These are phyloP conservation scores for Verbascum thapsus DNA, from an alignment of 257 asterid genomes.

Conservation along the genomic window DNA sequence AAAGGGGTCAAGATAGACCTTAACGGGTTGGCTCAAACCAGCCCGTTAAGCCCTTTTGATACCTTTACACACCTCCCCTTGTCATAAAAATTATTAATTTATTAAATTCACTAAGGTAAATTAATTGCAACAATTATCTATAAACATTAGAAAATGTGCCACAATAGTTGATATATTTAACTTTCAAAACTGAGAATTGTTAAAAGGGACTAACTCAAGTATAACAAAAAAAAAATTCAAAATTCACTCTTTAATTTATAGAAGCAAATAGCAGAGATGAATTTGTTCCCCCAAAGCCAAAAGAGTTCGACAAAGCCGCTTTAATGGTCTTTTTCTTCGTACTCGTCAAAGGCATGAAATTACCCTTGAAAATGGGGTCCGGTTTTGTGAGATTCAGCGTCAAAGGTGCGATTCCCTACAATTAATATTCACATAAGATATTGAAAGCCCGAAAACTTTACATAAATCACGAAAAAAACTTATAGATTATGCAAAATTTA, in stretches of 20 bases:
- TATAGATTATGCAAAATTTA: neutral
- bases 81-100: too few species aligned
- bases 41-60: too few species aligned
- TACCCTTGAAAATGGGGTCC: slow-evolving; percentile 66
- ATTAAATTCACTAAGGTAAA: too few species aligned
- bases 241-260: slow-evolving; percentile 37
- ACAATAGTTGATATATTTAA: too few species aligned
- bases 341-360: slow-evolving; percentile 72
- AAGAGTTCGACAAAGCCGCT: slow-evolving; percentile 90
- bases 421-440: slow-evolving; percentile 12
- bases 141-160: too few species aligned
- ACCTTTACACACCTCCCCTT: too few species aligned
- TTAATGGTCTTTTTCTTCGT: slow-evolving; percentile 70
- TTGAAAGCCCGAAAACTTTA: neutral
- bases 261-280: slow-evolving; percentile 76
- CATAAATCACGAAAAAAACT: neutral
- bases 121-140: too few species aligned
- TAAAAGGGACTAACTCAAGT: too few species aligned
- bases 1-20: too few species aligned
- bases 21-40: too few species aligned
- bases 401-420: slow-evolving; percentile 81
- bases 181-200: too few species aligned
- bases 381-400: slow-evolving; percentile 75
- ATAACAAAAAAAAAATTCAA: neutral
- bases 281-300: slow-evolving; percentile 98